Percentiles rank a stretch among this genome's conserved stretches.
These are phyloP conservation scores for Aspergillus fumigatiaffinis DNA, from an alignment of 2,329 filamentous ascomycete genomes.

Conservation along the genomic window DNA sequence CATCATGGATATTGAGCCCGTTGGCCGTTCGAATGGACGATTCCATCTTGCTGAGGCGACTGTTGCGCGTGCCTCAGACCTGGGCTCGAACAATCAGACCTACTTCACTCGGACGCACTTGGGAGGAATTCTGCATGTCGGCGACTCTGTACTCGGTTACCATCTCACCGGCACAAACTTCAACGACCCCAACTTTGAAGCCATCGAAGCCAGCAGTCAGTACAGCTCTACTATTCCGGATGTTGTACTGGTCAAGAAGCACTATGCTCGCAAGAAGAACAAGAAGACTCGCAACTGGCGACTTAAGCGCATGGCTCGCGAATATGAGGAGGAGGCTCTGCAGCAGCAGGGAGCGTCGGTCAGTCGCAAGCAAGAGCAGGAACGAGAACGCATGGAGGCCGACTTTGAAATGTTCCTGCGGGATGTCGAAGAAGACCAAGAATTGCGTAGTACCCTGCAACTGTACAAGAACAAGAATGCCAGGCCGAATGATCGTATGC, in stretches of 20 bases:
- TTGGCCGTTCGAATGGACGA: conserved; percentile 70
- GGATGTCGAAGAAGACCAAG: conserved; percentile 92
- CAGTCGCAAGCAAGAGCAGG: conserved; percentile 52
- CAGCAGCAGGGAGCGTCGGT: conserved; percentile 42
- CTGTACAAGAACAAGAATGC: conserved; percentile 68
- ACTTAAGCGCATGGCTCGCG: conserved; percentile 86
- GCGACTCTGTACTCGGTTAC: conserved; percentile 94
- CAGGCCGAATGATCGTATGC: conserved; percentile 33
- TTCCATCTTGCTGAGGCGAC: conserved; percentile 84
- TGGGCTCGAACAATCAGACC: conserved; percentile 79
- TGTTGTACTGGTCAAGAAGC: conserved; percentile 94
- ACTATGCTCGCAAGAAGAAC: conserved; percentile 84
- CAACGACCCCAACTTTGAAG: conserved; percentile 83
- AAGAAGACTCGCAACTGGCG: conserved; percentile 82
- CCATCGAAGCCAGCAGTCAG: conserved; percentile 70
- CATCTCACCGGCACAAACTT: conserved; percentile 84
- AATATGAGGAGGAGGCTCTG: conserved; percentile 66
- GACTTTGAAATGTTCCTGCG: conserved; percentile 98
- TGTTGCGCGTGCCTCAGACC: conserved; percentile 78
- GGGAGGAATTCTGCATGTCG: conserved; percentile 76
- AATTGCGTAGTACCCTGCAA: conserved; percentile 77
- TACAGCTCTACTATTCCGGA: conserved; percentile 81
- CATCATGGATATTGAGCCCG: conserved; percentile 86
- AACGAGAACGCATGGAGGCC: conserved; percentile 81
- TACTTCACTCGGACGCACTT: conserved; percentile 91